These are phyloP conservation scores for Hypoxylon trugodes DNA, from an alignment of 495 filamentous ascomycete genomes.

Conservation along the genomic window DNA sequence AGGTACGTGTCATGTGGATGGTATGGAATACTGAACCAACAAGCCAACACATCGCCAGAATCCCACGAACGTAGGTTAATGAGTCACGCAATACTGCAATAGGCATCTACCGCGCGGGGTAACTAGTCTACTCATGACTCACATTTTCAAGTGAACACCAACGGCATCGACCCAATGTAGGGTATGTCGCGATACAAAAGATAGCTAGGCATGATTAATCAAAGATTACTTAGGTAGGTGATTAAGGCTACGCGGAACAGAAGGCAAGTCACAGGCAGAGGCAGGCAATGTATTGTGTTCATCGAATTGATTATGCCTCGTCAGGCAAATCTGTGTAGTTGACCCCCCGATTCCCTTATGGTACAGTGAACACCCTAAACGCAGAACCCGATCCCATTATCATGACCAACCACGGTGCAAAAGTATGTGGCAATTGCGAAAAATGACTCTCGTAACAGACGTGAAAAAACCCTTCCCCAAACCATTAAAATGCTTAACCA, in stretches of 20 bases:
- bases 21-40: too few relatives aligned
- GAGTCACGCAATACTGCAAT: background rate
- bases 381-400: constrained; percentile 48
- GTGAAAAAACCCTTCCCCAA: constrained; percentile 35
- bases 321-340: constrained; percentile 35
- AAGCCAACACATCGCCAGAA: too few relatives aligned
- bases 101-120: background rate
- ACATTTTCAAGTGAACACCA: background rate
- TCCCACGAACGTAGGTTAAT: too few relatives aligned
- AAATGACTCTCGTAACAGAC: constrained; percentile 48
- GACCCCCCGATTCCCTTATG: constrained; percentile 43
- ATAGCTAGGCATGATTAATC: background rate
- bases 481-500: constrained; percentile 68
- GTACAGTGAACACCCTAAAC: constrained; percentile 52
- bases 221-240: too few relatives aligned
- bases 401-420: constrained; percentile 44
- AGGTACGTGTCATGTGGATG: too few relatives aligned
- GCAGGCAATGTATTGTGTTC: constrained; percentile 21
- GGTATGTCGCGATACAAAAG: background rate
- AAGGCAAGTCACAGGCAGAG: constrained; percentile 5
- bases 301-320: constrained; percentile 42
- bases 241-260: too few relatives aligned
- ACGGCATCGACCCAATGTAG: background rate
- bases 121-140: background rate
- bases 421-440: constrained; percentile 31